Conservation (phyloP, 306 rosid species). For the Canavalia ensiformis region DNA sequence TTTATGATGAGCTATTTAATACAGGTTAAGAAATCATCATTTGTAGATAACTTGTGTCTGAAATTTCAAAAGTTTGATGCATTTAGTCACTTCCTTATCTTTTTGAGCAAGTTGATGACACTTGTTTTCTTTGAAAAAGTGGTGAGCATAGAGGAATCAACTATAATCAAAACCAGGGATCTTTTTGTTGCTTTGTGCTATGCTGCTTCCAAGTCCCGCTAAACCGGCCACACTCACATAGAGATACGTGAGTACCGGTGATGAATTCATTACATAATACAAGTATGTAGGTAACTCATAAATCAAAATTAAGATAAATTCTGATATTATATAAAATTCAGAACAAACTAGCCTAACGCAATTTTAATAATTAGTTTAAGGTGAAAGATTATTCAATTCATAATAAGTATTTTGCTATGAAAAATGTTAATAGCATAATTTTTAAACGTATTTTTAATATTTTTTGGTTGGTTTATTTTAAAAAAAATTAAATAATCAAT, state of each 20-base stretch:
- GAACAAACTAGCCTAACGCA: background rate
- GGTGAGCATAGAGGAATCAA: constrained; percentile 45
- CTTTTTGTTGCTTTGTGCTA: constrained; percentile 39
- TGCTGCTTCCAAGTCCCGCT: constrained; percentile 35
- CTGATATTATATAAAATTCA: background rate
- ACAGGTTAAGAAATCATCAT: constrained; percentile 22
- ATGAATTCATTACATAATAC: background rate
- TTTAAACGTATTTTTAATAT: too few relatives aligned
- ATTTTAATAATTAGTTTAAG: constrained; percentile 14
- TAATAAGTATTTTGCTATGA: too few relatives aligned
- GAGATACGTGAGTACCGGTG: background rate
- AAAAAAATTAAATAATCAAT: too few relatives aligned
- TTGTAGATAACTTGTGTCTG: constrained; percentile 32
- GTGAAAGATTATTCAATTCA: background rate
- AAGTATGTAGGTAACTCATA: background rate
- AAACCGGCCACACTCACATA: constrained; percentile 14
- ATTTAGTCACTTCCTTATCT: constrained; percentile 52
- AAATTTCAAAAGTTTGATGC: constrained; percentile 45
- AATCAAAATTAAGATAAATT: background rate
- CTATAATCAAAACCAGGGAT: constrained; percentile 39
- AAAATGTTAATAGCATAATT: too few relatives aligned
- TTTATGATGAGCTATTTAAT: constrained; percentile 20
- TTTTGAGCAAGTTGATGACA: constrained; percentile 29
- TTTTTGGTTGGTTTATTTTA: too few relatives aligned
- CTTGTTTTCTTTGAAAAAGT: constrained; percentile 42